A percentile compares a stretch with the other conserved stretches of the same genome.
phyloP scores from a whole-genome alignment of 106 monocot species.

The Apostasia ramifera region DNA sequence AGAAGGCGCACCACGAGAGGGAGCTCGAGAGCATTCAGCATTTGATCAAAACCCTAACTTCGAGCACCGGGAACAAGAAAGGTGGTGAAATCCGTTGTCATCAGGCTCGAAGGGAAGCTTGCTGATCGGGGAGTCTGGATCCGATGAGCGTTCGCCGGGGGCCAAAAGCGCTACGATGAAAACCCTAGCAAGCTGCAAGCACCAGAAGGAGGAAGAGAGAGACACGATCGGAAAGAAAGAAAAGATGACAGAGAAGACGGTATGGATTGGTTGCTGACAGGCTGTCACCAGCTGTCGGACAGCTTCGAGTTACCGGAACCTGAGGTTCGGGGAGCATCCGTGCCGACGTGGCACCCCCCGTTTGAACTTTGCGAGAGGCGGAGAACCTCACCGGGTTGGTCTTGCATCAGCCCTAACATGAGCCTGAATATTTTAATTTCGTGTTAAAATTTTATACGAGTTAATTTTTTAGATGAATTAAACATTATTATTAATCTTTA shows the following conservation, averaged over 20 bases:
- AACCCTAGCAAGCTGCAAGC: conserved; percentile 2
- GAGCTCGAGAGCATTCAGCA: not conserved
- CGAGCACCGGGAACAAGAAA: not conserved
- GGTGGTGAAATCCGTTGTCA: conserved; percentile 7
- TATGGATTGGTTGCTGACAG: conserved; percentile 28
- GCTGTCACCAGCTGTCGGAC: conserved; percentile 43
- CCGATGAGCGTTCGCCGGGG: not conserved
- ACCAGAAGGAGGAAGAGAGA: conserved; percentile 12
- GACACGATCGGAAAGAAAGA: not conserved
- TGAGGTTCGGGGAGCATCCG: no score
- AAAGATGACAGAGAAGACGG: not conserved
- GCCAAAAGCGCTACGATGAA: not conserved
- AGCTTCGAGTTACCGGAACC: not conserved
- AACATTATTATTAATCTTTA: not conserved
- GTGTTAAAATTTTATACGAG: not conserved
- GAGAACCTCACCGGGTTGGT: not conserved
- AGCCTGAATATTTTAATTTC: not conserved
- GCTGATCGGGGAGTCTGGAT: conserved; percentile 10
- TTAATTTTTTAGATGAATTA: not conserved
- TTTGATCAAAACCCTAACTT: conserved; percentile 1
- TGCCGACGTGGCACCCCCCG: not conserved
- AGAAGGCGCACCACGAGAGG: not conserved
- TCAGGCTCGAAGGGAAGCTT: not conserved
- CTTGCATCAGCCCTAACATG: not conserved
- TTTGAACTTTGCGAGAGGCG: not conserved